Evolutionary conservation across 176 grass and related monocot genomes (phyloP), one percentile per base, ranked within the genome.

Genomic region (Juncus effusus): DNA sequence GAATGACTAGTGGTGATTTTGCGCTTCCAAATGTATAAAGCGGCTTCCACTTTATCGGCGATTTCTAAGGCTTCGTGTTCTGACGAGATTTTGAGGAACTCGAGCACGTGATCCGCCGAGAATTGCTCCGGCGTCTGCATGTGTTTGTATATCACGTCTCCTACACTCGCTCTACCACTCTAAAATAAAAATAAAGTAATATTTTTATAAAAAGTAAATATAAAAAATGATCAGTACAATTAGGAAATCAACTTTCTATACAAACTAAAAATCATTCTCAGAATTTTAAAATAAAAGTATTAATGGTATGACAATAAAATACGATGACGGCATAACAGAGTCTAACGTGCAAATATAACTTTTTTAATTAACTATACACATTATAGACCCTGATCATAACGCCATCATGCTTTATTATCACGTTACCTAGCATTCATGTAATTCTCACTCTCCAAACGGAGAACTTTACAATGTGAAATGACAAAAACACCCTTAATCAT

Each of bases 31-130:
- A 86, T 76, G 4, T 93, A 91, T 47, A 87, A 80, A 0, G 83
- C 80, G 0, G 85, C 85, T 59, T 99, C 88, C 1, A 99, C 78
- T 45, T 75, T 81, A 78, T 99, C 86, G n/a, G 94, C 94, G 6
- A 87, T 79, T 72, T 99, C 88, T 14, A 93, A 79, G 1, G 94
- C 85, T 69, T 93, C 88, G 36, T 89, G 85, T 14, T 93, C 88
- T 13, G 94, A 89, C 63, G 78, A 89, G 67, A 93, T 49, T 67
- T 78, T 73, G 49, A 97, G 88, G 72, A 77, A 84, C 41, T 77
- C 70, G 7, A 99, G 85, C 56, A 99, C 85, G 52, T 88, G 75
- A 6, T 99, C 94, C 10, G 88, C 80, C 10, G 85, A 89, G 50
- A 93, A 99, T 16, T 90, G 88, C 19, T 93, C 85, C 3, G 78